phyloP scores from a whole-genome alignment of 352 stramenopile species.

The Pythium volutum region DNA sequence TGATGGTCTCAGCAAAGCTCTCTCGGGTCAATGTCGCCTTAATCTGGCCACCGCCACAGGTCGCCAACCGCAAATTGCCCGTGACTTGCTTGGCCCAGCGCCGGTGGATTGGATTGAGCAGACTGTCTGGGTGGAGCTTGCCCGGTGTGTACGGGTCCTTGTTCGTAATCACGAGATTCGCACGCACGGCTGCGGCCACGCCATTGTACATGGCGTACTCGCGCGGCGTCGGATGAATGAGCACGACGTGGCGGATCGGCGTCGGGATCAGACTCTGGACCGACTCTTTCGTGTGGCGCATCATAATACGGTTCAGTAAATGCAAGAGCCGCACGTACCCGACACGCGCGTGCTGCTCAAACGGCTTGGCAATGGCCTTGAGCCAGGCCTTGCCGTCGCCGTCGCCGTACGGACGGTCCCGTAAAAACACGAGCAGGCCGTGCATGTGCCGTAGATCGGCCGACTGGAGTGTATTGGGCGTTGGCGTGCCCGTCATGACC shows the following conservation, averaged over 20 bases:
- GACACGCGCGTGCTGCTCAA: conserved; percentile 56
- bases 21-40: conserved; percentile 37
- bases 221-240: conserved; percentile 60
- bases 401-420: conserved; percentile 86
- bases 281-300: conserved; percentile 93
- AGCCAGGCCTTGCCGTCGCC: conserved; percentile 66
- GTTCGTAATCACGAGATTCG: conserved; percentile 76
- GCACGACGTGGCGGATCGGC: conserved; percentile 28
- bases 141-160: conserved; percentile 66
- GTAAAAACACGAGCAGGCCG: conserved; percentile 88
- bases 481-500: conserved; percentile 98
- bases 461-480: conserved; percentile 85
- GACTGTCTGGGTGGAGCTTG: conserved; percentile 55
- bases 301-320: conserved; percentile 91
- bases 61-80: conserved; percentile 58
- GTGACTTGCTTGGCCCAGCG: conserved; percentile 56
- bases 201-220: conserved; percentile 78
- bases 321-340: conserved; percentile 78
- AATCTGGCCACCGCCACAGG: conserved; percentile 49
- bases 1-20: conserved; percentile 61
- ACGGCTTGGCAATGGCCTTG: conserved; percentile 73
- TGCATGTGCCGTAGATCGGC: conserved; percentile 88
- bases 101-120: conserved; percentile 73
- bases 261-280: conserved; percentile 57
- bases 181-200: conserved; percentile 53